Evolutionary conservation across 2,329 filamentous ascomycete genomes (phyloP), one percentile per base, ranked within the genome.

Genomic region (Ceratocystiopsis minuta): DNA sequence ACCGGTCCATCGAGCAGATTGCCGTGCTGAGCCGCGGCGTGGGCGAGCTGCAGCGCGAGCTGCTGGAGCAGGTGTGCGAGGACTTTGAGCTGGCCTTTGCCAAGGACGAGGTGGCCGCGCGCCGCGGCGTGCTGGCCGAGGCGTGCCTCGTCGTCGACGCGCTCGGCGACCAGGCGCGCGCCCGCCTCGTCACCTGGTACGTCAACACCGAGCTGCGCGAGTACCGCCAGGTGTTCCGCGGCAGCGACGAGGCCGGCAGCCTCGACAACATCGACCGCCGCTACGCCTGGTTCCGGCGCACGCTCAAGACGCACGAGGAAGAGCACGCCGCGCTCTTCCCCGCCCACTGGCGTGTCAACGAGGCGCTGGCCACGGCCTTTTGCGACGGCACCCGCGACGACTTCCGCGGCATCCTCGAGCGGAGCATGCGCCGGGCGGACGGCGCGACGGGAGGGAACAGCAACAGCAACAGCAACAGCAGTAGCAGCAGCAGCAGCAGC

Each of bases 1-100:
- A 96, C 59, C 71, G 90, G 45, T 94, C 86, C 52, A 96, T 98
- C 52, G 88, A 96, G 57, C 90, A 98, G 67, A 96, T 98, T 56
- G 90, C 90, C 24, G 82, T 82, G 1, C 67, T 98, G 48, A 93
- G 85, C 55, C 77, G 85, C 40, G 93, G 92, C 53, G 90, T 98
- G 33, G 80, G 86, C 6, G 90, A 96, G 52, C 68, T 98, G 48
- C 90, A 98, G 62, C 69, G 87, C 46, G 87, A 95, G 58, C 63
- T 98, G 45, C 64, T 95, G 44, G 90, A 98, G 63, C 90, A 98
- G 60, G 80, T 98, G n/a, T 98, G 90, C 57, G 90, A 96, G 61
- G 90, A 98, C 60, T 98, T 98, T 56, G 90, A 98, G 65, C 72
- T 95, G 45, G 81, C 83, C 0, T 98, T 96, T 60, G 80, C 87